Evolutionary conservation across 2,329 filamentous ascomycete species (phyloP), one percentile per base, ranked within the genome.

Genomic region (Hypoxylon sp.): DNA sequence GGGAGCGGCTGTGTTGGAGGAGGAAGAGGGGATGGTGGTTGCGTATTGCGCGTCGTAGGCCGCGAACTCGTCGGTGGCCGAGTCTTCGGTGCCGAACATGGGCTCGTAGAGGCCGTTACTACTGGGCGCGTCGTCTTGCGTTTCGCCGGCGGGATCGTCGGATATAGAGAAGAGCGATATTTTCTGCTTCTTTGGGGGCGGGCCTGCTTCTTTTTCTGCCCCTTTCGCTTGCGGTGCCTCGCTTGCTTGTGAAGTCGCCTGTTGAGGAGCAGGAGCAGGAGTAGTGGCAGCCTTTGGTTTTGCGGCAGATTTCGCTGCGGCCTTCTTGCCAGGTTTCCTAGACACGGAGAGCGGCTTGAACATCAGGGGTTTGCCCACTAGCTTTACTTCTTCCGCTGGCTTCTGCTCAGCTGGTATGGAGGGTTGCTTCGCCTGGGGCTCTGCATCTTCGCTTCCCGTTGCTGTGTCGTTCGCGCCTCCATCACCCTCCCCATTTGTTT

Each of bases 311-410:
- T 78, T 76, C 36, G 77, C 76, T 61, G 83, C 81, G 73, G 86
- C 89, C 80, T 90, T 93, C 80, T 91, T 93, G 67, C 86, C 87
- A 28, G 89, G 84, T 67, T 91, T 93, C 65, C 92, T 86, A 14
- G 89, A 87, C 12, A 97, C 93, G 0, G 94, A 97, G 36, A 97
- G 82, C 2, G 95, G 95, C 75, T 90, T 91, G 78, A 98, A 97
- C 87, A 93, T 92, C 78, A 94, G 87, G 11, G 93, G 88, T 71
- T 94, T 96, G 18, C 91, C 92, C 1, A 90, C 86, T 12, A 91
- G 79, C 78, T 92, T 90, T 14, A 91, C 85, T 61, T 90, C 87
- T 1, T 86, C 82, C n/a, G 84, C 85, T 24, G 84, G 78, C 72
- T 88, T 87, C 72, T 87, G 83, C 42, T 85, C 84, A 11, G 81